Percentiles rank a stretch among this genome's conserved stretches.
phyloP scores from a whole-genome alignment of 2,329 filamentous ascomycete species.

The Cytospora schulzeri region DNA sequence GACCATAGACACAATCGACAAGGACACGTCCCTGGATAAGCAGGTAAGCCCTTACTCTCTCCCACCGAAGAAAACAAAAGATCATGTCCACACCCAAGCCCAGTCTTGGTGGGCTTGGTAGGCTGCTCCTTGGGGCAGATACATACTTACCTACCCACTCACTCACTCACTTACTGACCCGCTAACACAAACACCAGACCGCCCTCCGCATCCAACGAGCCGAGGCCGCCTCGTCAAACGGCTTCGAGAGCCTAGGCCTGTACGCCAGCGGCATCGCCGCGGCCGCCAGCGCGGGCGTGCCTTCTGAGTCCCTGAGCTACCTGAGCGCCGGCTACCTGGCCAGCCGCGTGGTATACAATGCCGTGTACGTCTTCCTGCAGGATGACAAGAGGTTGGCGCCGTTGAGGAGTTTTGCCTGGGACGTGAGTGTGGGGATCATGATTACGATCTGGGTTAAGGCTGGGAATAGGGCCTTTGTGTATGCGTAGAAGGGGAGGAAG shows the following conservation, averaged over 20 bases:
- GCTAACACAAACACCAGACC: constrained; percentile 17
- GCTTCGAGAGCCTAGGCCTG: constrained; percentile 47
- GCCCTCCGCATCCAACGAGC: constrained; percentile 33
- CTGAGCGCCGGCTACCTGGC: constrained; percentile 44
- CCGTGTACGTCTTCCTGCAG: constrained; percentile 47
- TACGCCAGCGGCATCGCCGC: constrained; percentile 48
- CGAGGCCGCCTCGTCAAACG: constrained; percentile 41
- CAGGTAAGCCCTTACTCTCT: constrained; percentile 3
- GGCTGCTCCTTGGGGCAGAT: not conserved
- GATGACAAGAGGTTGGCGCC: constrained; percentile 42
- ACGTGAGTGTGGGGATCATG: constrained; percentile 37
- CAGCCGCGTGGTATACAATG: constrained; percentile 44
- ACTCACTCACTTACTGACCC: too few relatives aligned
- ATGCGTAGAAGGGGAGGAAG: too few relatives aligned
- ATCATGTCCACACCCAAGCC: too few relatives aligned
- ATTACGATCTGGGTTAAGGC: constrained; percentile 46
- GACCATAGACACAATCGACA: constrained; percentile 36
- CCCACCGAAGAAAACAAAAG: too few relatives aligned
- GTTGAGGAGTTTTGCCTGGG: constrained; percentile 45
- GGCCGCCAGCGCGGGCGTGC: constrained; percentile 47
- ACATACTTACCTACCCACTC: too few relatives aligned
- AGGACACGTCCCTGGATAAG: constrained; percentile 38
- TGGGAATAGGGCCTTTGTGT: constrained; percentile 35
- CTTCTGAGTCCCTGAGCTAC: constrained; percentile 41
- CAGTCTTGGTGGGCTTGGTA: not conserved